Evolutionary conservation across 768 basidiomycete genomes (phyloP), one percentile per base, ranked within the genome.

Genomic region (Trametes gibbosa): DNA sequence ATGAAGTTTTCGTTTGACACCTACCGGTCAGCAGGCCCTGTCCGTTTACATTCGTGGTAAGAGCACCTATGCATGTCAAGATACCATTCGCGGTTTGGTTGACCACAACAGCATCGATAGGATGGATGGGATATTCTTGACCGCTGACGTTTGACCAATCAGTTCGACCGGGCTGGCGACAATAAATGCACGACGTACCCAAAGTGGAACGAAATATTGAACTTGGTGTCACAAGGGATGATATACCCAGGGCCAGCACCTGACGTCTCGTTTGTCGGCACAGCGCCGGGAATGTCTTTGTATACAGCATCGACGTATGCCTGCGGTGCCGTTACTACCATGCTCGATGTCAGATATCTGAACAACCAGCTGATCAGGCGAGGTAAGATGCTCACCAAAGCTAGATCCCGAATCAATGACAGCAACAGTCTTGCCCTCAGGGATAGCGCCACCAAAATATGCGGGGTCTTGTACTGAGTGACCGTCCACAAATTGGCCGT

Each of bases 241-340:
- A 39, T 39, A 39, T 65, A 66, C 4, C 29, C 37, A 5, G 21
- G 25, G 16, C 19, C 24, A 12, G 37, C 50, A n/a, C 56, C 58
- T 14, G 40, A 49, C 3, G 32, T 25, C 24, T 54, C 46, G 23
- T 49, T 24, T 17, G 21, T 25, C 32, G 27, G 21, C 3, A 29
- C 19, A 5, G 65, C 62, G 25, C 64, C 66, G 5, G 66, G 64
- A 19, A 65, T 27, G 17, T 58, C 24, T 25, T 54, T 42, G 57
- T 67, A 67, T n/a, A 63, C 59, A 5, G 64, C 57, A 25, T 67
- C 62, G 4, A 60, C 62, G 40, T 58, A 65, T 27, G 39, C 34
- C 2, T 27, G 34, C 2, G 64, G 62, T 16, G 47, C 58, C 10
- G 53, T 40, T 2, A 62, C 61, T 62, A 39, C 19, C 17, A 27